phyloP scores from a whole-genome alignment of 2,329 filamentous ascomycete species.

The Coniochaeta hoffmannii region DNA sequence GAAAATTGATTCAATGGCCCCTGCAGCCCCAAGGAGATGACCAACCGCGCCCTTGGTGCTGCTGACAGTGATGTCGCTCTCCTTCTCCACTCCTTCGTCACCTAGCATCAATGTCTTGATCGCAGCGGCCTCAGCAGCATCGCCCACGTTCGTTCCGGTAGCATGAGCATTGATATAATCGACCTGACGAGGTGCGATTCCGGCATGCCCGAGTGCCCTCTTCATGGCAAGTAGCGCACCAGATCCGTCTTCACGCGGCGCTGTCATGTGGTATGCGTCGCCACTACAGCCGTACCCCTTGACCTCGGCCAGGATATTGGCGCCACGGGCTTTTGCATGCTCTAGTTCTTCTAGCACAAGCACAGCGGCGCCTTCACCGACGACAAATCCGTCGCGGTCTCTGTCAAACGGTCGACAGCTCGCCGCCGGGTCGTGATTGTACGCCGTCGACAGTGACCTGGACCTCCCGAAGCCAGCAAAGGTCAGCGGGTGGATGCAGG shows the following conservation, averaged over 20 bases:
- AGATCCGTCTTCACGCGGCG: slow-evolving; percentile 72
- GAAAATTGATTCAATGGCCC: slow-evolving; percentile 84
- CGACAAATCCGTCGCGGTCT: slow-evolving; percentile 76
- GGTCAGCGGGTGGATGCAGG: slow-evolving; percentile 89
- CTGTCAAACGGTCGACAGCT: slow-evolving; percentile 85
- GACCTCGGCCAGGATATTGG: slow-evolving; percentile 81
- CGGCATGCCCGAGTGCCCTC: slow-evolving; percentile 67
- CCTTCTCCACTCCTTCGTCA: slow-evolving; percentile 53
- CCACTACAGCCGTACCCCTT: slow-evolving; percentile 84
- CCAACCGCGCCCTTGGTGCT: slow-evolving; percentile 92
- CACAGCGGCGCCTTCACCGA: slow-evolving; percentile 85
- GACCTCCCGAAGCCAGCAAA: slow-evolving; percentile 88
- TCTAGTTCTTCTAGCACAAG: slow-evolving; percentile 83
- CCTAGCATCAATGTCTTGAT: slow-evolving; percentile 73
- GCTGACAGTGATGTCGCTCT: slow-evolving; percentile 69
- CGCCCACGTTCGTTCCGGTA: slow-evolving; percentile 78
- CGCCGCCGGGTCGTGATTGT: slow-evolving; percentile 61
- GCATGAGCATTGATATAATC: slow-evolving; percentile 96
- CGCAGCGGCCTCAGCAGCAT: slow-evolving; percentile 79
- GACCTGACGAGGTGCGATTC: slow-evolving; percentile 59
- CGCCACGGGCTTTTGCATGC: slow-evolving; percentile 73
- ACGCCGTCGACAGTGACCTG: slow-evolving; percentile 74
- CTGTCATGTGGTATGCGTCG: slow-evolving; percentile 91
- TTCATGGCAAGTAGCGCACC: slow-evolving; percentile 84
- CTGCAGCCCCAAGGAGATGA: slow-evolving; percentile 85